Evolutionary conservation across 2,329 filamentous ascomycete species (phyloP).

Genomic region (Bimuria novae-zelandiae): DNA sequence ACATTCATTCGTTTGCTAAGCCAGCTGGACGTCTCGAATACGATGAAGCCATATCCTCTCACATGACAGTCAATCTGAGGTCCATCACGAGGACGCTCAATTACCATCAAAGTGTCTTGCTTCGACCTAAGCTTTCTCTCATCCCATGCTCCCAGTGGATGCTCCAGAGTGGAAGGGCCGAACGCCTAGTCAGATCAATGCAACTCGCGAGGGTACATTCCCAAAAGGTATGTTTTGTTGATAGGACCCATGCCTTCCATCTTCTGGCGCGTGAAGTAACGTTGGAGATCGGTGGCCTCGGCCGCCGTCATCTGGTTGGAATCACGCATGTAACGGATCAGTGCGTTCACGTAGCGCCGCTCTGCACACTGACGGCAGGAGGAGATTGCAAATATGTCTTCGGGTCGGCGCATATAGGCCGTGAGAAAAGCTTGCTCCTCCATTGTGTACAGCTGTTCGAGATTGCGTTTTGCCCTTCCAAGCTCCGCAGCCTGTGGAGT

Average conservation of each 20-base stretch:
- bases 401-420: not conserved
- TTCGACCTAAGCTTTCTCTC: no score
- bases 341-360: constrained; percentile 23
- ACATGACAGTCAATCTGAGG: no score
- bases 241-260: constrained; percentile 11
- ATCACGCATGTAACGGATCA: constrained; percentile 22
- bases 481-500: constrained; percentile 12
- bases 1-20: no score
- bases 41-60: no score
- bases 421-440: constrained; percentile 10
- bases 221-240: constrained; percentile 15
- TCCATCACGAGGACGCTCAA: no score
- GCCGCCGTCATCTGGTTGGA: constrained; percentile 14
- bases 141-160: no score
- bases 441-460: constrained; percentile 18
- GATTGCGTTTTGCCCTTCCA: constrained; percentile 9
- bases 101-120: no score
- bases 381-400: constrained; percentile 2
- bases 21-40: no score
- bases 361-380: constrained; percentile 17
- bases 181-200: no score
- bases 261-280: constrained; percentile 17
- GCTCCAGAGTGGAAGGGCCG: no score
- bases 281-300: constrained; percentile 14
- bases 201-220: constrained; percentile 18